phyloP scores from a whole-genome alignment of 176 grass and related monocot genomes.

The maize (Zea mays) region Zm-B73-REFERENCE-NAM-5.0 NC_050100.1:162463501-162464000 shows the following conservation, averaged over 20 bases:
- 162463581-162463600: background rate
- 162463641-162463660: background rate
- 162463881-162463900: too few species aligned
- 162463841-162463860: background rate
- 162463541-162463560: conserved; percentile 4
- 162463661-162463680: background rate
- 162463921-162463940: too few species aligned
- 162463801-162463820: conserved; percentile 6
- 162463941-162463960: too few species aligned
- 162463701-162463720: background rate
- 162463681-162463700: background rate
- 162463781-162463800: background rate
- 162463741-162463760: background rate
- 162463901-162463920: too few species aligned
- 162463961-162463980: too few species aligned
- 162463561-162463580: background rate
- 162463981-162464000: too few species aligned
- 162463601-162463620: conserved; percentile 22
- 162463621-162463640: conserved; percentile 2
- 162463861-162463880: background rate
- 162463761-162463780: background rate
- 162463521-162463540: conserved; percentile 26
- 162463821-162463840: background rate
- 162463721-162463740: conserved; percentile 18
- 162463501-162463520: conserved; percentile 54